A percentile compares a stretch with the other conserved stretches of the same genome.
Evolutionary conservation across 2,329 filamentous ascomycete species (phyloP).

Genomic region (Cyphellophora europaea): DNA sequence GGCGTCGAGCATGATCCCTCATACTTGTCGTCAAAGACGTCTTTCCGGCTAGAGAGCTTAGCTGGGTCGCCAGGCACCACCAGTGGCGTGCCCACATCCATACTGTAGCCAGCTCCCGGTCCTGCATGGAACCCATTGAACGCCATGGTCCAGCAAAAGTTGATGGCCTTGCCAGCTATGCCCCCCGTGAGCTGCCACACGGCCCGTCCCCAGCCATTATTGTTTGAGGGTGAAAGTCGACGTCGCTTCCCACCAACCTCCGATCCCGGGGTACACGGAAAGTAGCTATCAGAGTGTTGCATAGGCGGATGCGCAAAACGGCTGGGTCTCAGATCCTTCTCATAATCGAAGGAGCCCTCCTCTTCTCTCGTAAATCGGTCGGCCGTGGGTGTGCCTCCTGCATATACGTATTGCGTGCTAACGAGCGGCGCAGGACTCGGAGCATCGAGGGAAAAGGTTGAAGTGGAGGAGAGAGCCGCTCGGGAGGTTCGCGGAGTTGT

Average conservation of each 20-base stretch:
- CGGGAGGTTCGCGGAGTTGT: background rate
- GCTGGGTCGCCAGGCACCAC: conserved; percentile 22
- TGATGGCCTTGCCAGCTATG: conserved; percentile 63
- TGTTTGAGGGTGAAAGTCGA: conserved; percentile 7
- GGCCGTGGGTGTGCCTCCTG: conserved; percentile 22
- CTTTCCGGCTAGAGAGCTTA: conserved; percentile 21
- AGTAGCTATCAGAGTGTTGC: conserved; percentile 12
- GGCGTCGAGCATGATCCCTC: conserved; percentile 27
- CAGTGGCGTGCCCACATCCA: conserved; percentile 28
- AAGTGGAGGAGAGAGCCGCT: background rate
- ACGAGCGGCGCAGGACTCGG: conserved; percentile 28
- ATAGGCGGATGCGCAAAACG: conserved; percentile 26
- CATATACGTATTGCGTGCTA: conserved; percentile 29
- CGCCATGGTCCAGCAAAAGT: conserved; percentile 63
- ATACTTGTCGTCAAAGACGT: conserved; percentile 16
- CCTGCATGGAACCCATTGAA: conserved; percentile 84
- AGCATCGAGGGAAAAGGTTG: conserved; percentile 6
- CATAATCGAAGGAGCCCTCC: conserved; percentile 20
- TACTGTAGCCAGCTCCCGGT: conserved; percentile 62
- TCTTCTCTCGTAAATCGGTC: conserved; percentile 16
- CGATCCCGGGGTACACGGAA: background rate
- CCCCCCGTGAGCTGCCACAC: conserved; percentile 32
- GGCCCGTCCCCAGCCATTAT: conserved; percentile 28
- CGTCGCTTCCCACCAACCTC: conserved; percentile 2
- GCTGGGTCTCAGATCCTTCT: conserved; percentile 33